Percentiles rank a stretch among this genome's conserved stretches.
Evolutionary conservation across 805 yeast species (phyloP).

Genomic region (Ogataea naganishii): DNA sequence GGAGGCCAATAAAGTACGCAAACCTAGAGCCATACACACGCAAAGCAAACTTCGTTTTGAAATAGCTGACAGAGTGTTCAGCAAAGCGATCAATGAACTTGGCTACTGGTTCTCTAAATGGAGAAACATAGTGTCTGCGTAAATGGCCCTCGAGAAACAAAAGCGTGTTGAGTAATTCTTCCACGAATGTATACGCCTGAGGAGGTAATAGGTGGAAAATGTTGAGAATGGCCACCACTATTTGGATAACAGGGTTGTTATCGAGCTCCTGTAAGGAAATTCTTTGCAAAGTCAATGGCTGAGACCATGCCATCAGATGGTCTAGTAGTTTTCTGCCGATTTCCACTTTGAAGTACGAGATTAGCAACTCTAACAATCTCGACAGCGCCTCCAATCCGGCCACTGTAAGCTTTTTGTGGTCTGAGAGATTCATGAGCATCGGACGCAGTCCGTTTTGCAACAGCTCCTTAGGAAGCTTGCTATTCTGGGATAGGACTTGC

Average conservation of each 20-base stretch:
- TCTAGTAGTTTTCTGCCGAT: constrained; percentile 89
- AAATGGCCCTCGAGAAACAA: constrained; percentile 72
- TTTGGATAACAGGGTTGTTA: constrained; percentile 73
- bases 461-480: constrained; percentile 86
- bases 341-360: constrained; percentile 92
- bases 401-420: constrained; percentile 82
- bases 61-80: constrained; percentile 62
- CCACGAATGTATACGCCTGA: constrained; percentile 86
- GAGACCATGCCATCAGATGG: constrained; percentile 94
- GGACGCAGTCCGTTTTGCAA: constrained; percentile 95
- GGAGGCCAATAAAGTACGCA: constrained; percentile 52
- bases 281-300: constrained; percentile 64
- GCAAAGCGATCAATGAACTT: constrained; percentile 80
- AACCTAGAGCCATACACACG: constrained; percentile 59
- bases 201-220: constrained; percentile 89
- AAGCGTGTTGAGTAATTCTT: constrained; percentile 71
- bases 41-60: constrained; percentile 54
- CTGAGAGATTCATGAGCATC: constrained; percentile 89
- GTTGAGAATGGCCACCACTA: constrained; percentile 82
- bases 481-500: constrained; percentile 74
- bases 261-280: constrained; percentile 75
- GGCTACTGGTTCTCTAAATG: constrained; percentile 86
- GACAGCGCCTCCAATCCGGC: constrained; percentile 90
- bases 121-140: constrained; percentile 79
- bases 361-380: constrained; percentile 71